These are phyloP conservation scores for Dendrobium officinale DNA, from an alignment of 106 monocot species.

Conservation along the genomic window DNA sequence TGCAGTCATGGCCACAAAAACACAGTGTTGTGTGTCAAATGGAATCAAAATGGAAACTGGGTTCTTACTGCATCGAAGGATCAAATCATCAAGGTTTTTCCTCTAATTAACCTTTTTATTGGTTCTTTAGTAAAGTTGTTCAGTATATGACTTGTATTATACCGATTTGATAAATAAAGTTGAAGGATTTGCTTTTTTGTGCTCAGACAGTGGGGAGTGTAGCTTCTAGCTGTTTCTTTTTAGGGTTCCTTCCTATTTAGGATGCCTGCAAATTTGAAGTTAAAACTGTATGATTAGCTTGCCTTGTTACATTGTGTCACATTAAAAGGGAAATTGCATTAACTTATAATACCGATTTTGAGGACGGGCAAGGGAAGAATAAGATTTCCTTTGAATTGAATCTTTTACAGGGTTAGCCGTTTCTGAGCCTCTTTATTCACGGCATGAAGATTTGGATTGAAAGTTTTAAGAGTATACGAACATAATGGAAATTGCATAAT, in stretches of 20 bases:
- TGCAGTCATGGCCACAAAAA: slow-evolving; percentile 99
- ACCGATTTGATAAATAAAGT: background rate
- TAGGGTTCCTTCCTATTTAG: background rate
- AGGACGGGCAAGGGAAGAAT: background rate
- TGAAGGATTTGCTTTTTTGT: background rate
- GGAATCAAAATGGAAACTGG: slow-evolving; percentile 99
- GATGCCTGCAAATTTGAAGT: background rate
- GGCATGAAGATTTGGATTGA: background rate
- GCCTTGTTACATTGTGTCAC: background rate
- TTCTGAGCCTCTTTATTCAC: background rate
- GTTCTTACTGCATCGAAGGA: slow-evolving; percentile 91
- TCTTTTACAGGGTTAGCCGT: background rate
- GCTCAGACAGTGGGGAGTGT: background rate
- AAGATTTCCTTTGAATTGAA: background rate
- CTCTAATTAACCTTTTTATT: background rate
- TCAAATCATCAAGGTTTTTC: slow-evolving; percentile 79
- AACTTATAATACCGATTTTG: background rate
- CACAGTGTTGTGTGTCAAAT: slow-evolving; percentile 90
- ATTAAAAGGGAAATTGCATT: background rate
- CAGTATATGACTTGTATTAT: background rate
- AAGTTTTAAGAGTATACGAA: background rate
- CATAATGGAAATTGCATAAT: no score
- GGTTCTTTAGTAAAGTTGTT: background rate
- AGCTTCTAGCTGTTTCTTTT: background rate
- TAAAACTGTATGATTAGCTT: background rate